Evolutionary conservation across 2,329 filamentous ascomycete species (phyloP).

Genomic region (Ascochyta viciae-villosae): DNA sequence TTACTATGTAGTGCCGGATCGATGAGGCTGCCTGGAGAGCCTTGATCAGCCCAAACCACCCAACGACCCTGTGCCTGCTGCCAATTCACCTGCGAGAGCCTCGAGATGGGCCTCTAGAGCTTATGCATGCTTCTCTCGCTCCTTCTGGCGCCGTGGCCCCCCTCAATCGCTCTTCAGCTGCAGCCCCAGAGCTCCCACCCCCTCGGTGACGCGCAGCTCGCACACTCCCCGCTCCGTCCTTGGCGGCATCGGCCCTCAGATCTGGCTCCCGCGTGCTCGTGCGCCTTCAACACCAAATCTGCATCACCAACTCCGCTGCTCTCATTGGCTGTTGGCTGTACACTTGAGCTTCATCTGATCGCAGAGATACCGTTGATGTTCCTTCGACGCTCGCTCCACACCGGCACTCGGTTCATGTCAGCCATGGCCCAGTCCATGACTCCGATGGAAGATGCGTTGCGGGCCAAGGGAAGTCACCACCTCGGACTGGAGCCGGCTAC

Average conservation of each 20-base stretch:
- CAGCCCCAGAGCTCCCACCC: neutral
- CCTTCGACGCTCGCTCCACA: conserved; percentile 29
- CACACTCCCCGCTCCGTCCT: conserved; percentile 25
- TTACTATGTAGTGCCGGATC: conserved; percentile 1
- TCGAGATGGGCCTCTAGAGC: neutral
- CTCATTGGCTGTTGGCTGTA: conserved; percentile 24
- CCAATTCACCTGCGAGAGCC: neutral
- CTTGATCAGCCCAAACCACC: neutral
- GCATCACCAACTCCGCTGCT: conserved; percentile 20
- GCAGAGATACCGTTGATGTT: conserved; percentile 37
- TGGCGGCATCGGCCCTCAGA: conserved; percentile 36
- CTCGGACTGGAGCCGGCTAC: conserved; percentile 17
- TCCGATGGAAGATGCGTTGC: conserved; percentile 83
- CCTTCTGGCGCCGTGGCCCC: conserved; percentile 7
- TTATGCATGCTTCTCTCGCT: neutral
- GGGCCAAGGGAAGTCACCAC: conserved; percentile 64
- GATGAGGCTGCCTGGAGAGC: neutral
- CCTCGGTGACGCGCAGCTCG: conserved; percentile 27
- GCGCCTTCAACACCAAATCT: conserved; percentile 25
- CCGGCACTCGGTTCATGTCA: conserved; percentile 46
- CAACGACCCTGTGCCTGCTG: neutral
- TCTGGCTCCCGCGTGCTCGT: conserved; percentile 15
- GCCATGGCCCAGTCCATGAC: conserved; percentile 65
- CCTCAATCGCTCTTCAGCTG: conserved; percentile 29
- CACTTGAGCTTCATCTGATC: conserved; percentile 1